Conservation (phyloP, 768 basidiomycete species). For the Lepiota venenata region DNA sequence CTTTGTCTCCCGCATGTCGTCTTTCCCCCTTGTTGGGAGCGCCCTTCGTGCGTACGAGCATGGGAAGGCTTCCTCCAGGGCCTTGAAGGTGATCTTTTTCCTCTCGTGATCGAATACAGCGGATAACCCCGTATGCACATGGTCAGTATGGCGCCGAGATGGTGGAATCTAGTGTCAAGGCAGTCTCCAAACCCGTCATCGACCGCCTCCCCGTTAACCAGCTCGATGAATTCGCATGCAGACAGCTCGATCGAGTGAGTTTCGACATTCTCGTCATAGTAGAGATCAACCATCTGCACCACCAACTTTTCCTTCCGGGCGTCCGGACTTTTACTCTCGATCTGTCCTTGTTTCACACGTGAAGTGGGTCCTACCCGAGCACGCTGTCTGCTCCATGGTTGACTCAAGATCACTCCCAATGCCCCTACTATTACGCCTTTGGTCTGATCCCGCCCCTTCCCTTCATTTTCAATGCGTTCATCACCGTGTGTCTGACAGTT, state of each 20-base stretch:
- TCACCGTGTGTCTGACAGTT: neutral
- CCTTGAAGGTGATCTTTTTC: constrained; percentile 65
- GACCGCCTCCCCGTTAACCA: constrained; percentile 72
- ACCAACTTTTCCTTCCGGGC: neutral
- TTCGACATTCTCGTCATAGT: neutral
- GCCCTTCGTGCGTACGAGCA: constrained; percentile 78
- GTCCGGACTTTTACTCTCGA: neutral
- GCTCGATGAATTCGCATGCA: constrained; percentile 85
- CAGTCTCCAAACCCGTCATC: constrained; percentile 79
- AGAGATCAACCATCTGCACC: neutral
- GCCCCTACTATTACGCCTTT: neutral
- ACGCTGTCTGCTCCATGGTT: no score
- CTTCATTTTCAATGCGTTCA: neutral
- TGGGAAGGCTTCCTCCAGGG: constrained; percentile 77
- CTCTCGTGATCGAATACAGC: constrained; percentile 4
- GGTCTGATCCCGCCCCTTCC: neutral
- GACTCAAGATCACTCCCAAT: no score
- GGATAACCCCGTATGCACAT: constrained; percentile 15
- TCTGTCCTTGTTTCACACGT: neutral
- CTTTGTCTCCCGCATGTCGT: constrained; percentile 54
- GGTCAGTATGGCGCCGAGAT: constrained; percentile 81
- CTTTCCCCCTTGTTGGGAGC: constrained; percentile 67
- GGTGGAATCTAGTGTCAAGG: constrained; percentile 81
- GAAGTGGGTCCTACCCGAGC: neutral
- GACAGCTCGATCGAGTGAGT: constrained; percentile 81